A percentile compares a stretch with the other conserved stretches of the same genome.
These are phyloP conservation scores for Diaporthe destruens DNA, from an alignment of 2,329 filamentous ascomycete genomes.

Conservation along the genomic window DNA sequence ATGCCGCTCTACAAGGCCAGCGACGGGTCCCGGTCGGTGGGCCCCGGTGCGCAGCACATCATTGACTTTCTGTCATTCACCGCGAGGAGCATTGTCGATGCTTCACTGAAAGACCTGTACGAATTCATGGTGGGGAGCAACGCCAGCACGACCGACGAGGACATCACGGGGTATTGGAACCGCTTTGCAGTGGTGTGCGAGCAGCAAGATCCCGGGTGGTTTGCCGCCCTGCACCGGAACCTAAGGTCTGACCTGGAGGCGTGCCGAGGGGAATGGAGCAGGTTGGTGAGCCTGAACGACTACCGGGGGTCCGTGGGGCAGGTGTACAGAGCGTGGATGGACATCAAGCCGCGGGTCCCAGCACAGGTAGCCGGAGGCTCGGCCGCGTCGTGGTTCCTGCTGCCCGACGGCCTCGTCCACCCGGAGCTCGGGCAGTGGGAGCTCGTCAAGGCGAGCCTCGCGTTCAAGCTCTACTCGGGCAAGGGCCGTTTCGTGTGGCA, in stretches of 20 bases:
- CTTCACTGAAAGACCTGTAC: conserved; percentile 53
- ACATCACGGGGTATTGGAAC: conserved; percentile 51
- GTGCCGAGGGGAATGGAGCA: conserved; percentile 52
- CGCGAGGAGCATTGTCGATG: conserved; percentile 57
- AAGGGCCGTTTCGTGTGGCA: conserved; percentile 57
- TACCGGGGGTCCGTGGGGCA: conserved; percentile 49
- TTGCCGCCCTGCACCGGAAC: conserved; percentile 14
- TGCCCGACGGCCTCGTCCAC: conserved; percentile 40
- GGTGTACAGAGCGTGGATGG: conserved; percentile 57
- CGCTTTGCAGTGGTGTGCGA: conserved; percentile 51
- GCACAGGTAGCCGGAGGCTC: not conserved
- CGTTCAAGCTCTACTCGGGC: conserved; percentile 56
- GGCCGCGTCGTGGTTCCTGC: conserved; percentile 42
- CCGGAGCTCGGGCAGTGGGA: conserved; percentile 58
- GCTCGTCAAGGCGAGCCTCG: conserved; percentile 63
- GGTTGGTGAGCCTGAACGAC: conserved; percentile 39
- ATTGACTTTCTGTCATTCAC: conserved; percentile 74
- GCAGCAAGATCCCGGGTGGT: conserved; percentile 29
- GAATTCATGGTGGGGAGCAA: conserved; percentile 21
- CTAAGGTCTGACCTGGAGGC: conserved; percentile 50
- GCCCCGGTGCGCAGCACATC: conserved; percentile 59
- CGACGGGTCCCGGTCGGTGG: not conserved
- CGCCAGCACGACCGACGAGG: conserved; percentile 33
- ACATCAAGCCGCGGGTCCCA: conserved; percentile 53
- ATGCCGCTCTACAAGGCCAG: conserved; percentile 33